These are phyloP conservation scores for Trichosporon inkin DNA, from an alignment of 1,284 basidiomycete genomes.

Conservation along the genomic window DNA sequence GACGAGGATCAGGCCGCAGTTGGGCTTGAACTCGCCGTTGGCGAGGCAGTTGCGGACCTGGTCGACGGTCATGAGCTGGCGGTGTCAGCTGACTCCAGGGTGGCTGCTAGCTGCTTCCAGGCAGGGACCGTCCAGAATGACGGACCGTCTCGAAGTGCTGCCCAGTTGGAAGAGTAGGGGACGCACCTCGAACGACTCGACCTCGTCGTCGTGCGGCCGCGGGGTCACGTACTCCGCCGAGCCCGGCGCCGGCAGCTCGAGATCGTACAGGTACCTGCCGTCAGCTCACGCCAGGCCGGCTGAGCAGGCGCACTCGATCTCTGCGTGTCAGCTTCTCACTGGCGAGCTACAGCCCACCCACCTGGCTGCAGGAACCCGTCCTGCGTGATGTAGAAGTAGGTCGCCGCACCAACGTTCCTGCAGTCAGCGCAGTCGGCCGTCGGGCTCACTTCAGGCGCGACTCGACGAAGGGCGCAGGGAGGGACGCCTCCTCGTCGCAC, in stretches of 20 bases:
- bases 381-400: conserved; percentile 60
- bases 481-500: conserved; percentile 84
- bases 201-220: conserved; percentile 81
- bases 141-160: too few species aligned
- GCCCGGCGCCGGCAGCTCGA: conserved; percentile 60
- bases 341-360: conserved; percentile 28
- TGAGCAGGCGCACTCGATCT: conserved; percentile 28
- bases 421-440: background rate
- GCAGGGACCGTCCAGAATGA: too few species aligned
- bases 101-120: too few species aligned
- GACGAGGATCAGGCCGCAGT: conserved; percentile 57
- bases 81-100: too few species aligned
- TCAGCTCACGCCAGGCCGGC: background rate
- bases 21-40: conserved; percentile 56
- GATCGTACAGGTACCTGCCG: conserved; percentile 66
- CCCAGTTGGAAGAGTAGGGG: too few species aligned
- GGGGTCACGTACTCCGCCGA: conserved; percentile 56
- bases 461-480: conserved; percentile 62
- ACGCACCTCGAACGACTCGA: conserved; percentile 66
- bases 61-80: conserved; percentile 39
- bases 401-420: conserved; percentile 38
- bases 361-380: conserved; percentile 74
- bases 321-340: conserved; percentile 14
- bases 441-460: conserved; percentile 56
- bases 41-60: conserved; percentile 51